A percentile compares a stretch with the other conserved stretches of the same genome.
Evolutionary conservation across 2,329 filamentous ascomycete genomes (phyloP).

Genomic region (Neofusicoccum ribis): DNA sequence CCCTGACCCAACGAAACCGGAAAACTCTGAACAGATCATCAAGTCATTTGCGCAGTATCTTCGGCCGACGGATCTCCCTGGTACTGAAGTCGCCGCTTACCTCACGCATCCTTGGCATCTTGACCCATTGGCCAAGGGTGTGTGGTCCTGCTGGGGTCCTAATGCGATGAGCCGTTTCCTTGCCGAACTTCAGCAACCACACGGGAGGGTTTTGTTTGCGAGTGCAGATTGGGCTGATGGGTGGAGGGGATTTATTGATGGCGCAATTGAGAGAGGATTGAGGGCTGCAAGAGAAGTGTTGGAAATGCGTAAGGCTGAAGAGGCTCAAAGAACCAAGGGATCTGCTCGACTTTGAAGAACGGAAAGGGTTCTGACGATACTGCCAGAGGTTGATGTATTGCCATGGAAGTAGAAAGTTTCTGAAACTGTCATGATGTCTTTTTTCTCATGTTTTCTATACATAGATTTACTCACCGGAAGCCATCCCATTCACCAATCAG

Average conservation of each 20-base stretch:
- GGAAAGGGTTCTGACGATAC: not conserved
- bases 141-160: conserved; percentile 27
- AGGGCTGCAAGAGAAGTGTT: not conserved
- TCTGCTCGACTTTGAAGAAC: not conserved
- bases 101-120: conserved; percentile 32
- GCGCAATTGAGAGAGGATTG: conserved; percentile 35
- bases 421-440: not conserved
- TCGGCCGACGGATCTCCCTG: not conserved
- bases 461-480: not conserved
- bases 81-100: conserved; percentile 14
- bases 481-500: conserved; percentile 38
- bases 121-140: conserved; percentile 32
- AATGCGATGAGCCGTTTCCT: conserved; percentile 25
- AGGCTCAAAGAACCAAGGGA: not conserved
- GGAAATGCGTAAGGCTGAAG: not conserved
- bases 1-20: not conserved
- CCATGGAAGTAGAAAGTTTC: not conserved
- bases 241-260: conserved; percentile 39
- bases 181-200: conserved; percentile 28
- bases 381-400: too few relatives aligned
- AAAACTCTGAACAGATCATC: conserved; percentile 9
- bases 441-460: not conserved
- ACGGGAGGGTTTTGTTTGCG: conserved; percentile 34
- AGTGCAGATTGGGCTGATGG: conserved; percentile 37
- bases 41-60: conserved; percentile 7